These are phyloP conservation scores for Botryotinia convoluta DNA, from an alignment of 2,329 filamentous ascomycete species.

Conservation along the genomic window DNA sequence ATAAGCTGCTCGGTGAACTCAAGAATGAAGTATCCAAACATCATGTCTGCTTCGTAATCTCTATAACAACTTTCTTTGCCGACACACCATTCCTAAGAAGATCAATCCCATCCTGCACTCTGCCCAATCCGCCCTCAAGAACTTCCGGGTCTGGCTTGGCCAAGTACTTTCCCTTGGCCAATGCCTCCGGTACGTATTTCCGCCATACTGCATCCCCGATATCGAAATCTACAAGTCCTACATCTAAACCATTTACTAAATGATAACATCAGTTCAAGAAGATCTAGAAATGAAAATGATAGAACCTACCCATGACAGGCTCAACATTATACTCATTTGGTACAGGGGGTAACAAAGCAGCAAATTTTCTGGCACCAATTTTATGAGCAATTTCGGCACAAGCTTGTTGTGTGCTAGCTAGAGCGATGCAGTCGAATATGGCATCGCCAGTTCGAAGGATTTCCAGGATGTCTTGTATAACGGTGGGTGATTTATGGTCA, in stretches of 20 bases:
- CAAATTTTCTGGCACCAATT: constrained; percentile 32
- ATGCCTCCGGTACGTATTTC: constrained; percentile 42
- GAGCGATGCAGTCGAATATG: constrained; percentile 35
- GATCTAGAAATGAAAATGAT: not conserved
- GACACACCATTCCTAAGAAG: constrained; percentile 42
- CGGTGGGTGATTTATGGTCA: constrained; percentile 42
- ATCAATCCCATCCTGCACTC: constrained; percentile 44
- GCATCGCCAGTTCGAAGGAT: constrained; percentile 23
- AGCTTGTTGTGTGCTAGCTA: constrained; percentile 26
- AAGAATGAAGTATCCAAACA: not conserved
- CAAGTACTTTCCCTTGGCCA: constrained; percentile 40
- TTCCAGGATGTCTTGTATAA: constrained; percentile 25
- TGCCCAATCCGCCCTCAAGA: constrained; percentile 44
- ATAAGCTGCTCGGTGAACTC: not conserved
- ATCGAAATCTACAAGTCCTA: constrained; percentile 36
- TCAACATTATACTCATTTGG: constrained; percentile 31
- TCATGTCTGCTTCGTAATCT: constrained; percentile 20
- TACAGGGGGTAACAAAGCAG: constrained; percentile 1
- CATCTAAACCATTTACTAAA: constrained; percentile 32
- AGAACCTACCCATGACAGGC: constrained; percentile 31
- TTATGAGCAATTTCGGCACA: constrained; percentile 36
- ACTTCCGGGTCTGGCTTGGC: constrained; percentile 43
- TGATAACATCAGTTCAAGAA: constrained; percentile 3
- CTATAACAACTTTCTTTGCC: constrained; percentile 45
- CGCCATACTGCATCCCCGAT: constrained; percentile 40